Percentiles rank a stretch among this genome's conserved stretches.
These are phyloP conservation scores for Iris macrosiphon DNA, from an alignment of 106 monocot species.

Conservation along the genomic window DNA sequence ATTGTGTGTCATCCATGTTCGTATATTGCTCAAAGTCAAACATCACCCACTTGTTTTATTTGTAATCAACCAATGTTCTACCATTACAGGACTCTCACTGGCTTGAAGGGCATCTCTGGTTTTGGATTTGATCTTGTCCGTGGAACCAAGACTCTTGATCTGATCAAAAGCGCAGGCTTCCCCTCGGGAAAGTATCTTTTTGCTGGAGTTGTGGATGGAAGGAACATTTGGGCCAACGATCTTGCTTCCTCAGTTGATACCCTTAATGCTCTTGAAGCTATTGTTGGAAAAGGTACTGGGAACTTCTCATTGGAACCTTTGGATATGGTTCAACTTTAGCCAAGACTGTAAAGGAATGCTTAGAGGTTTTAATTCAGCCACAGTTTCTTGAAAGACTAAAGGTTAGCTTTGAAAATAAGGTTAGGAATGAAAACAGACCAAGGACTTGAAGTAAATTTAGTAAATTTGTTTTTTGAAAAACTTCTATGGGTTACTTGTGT, in stretches of 20 bases:
- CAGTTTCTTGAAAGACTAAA: too few relatives aligned
- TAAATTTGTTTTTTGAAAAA: too few relatives aligned
- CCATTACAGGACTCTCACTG: constrained; percentile 12
- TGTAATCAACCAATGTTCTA: neutral
- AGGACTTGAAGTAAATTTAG: too few relatives aligned
- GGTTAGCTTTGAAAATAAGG: too few relatives aligned
- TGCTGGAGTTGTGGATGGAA: constrained; percentile 16
- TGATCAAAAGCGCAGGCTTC: constrained; percentile 17
- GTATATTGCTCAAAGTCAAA: neutral
- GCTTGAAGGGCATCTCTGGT: constrained; percentile 12
- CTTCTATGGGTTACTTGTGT: too few relatives aligned
- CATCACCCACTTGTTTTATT: neutral
- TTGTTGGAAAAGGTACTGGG: constrained; percentile 16
- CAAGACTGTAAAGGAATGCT: too few relatives aligned
- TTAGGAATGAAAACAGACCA: too few relatives aligned
- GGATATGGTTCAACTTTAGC: too few relatives aligned
- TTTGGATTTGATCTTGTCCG: constrained; percentile 14
- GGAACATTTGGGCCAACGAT: constrained; percentile 20
- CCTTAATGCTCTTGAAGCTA: constrained; percentile 7
- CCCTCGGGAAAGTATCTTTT: constrained; percentile 16
- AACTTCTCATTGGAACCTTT: too few relatives aligned
- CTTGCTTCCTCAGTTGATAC: constrained; percentile 2
- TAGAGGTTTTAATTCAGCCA: too few relatives aligned
- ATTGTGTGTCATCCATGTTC: neutral
- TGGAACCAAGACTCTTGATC: constrained; percentile 13